Base-by-base conservation (phyloP, 441 rosid species). In the Adansonia rubrostipa region DNA sequence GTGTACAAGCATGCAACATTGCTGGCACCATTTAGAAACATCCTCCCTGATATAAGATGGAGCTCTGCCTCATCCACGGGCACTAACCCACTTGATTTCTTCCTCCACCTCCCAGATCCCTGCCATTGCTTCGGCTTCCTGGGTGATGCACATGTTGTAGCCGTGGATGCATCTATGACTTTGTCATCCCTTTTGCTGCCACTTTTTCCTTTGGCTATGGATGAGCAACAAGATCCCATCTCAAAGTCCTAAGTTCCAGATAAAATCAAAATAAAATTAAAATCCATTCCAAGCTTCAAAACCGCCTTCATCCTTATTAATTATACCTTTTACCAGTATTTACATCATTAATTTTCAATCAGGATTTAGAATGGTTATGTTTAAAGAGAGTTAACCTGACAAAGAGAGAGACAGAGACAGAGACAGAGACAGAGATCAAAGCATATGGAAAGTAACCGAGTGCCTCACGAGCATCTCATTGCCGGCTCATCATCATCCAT, bases 211-310 rank as follows among this genome's bases (percentile, higher is more conserved):
- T 81, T 86, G 64, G 79, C 74, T 68, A 72, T 66, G 1, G 77
- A 65, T n/a, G 96, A 89, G 82, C 79, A 82, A 87, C 94, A 92
- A 82, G 90, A 82, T 73, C 96, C 94, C 96, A 92, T 92, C 68
- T 64, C 78, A 60, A 58, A 44, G 67, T 42, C 77, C 77, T 60
- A 74, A 6, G 42, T 74, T n/a, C 19, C 14, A 54, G 19, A 58
- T 19, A 15, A 73, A 73, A 56, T 36, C 48, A 60, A 73, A 74
- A 19, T 40, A 11, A 44, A 58, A 73, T 58, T 9, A 58, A 45
- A 58, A 42, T 6, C 33, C 68, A 20, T 17, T 20, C 56, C 68
- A 58, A 73, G 44, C 54, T 22, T 44, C 67, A 45, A 57, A 57
- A 74, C 17, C 2, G 42, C 42, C 77, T 20, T 24, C 11, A 60